Evolutionary conservation across 2,329 filamentous ascomycete species (phyloP).

Genomic region (Coniochaeta pulveracea): DNA sequence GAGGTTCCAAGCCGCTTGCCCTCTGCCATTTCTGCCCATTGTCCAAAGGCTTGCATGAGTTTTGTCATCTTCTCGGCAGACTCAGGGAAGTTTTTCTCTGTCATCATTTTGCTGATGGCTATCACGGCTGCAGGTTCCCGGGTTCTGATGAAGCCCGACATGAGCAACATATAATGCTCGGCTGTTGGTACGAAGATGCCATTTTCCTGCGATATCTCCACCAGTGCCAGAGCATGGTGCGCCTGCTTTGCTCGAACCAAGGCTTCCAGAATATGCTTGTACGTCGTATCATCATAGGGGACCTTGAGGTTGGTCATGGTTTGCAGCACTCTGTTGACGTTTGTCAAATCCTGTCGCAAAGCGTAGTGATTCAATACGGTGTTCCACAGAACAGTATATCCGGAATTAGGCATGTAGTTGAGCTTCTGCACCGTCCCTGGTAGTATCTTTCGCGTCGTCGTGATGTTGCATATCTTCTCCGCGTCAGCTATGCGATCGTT

Average conservation of each 20-base stretch:
- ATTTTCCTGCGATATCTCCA: conserved; percentile 30
- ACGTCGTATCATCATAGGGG: conserved; percentile 37
- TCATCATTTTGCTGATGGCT: conserved; percentile 30
- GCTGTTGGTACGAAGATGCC: conserved; percentile 31
- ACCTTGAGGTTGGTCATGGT: conserved; percentile 35
- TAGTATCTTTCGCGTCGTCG: conserved; percentile 30
- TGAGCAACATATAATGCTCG: conserved; percentile 41
- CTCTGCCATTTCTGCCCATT: conserved; percentile 19
- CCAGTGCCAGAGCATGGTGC: conserved; percentile 34
- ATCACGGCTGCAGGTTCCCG: conserved; percentile 30
- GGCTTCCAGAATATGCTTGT: conserved; percentile 35
- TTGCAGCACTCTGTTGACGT: conserved; percentile 34
- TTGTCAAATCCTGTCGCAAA: conserved; percentile 40
- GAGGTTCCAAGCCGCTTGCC: conserved; percentile 8
- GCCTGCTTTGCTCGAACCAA: conserved; percentile 37
- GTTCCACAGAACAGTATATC: conserved; percentile 63
- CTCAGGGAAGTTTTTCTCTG: conserved; percentile 25
- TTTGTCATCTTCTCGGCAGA: conserved; percentile 31
- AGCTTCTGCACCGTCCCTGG: not conserved
- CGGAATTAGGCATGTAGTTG: no score
- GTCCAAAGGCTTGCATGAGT: conserved; percentile 27
- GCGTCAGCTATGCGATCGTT: conserved; percentile 44
- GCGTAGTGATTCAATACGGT: conserved; percentile 61
- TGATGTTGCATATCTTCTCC: conserved; percentile 44
- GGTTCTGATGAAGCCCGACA: conserved; percentile 36